Conservation (phyloP, 1,284 basidiomycete genomes). For the Leccinum subfulvum region DNA sequence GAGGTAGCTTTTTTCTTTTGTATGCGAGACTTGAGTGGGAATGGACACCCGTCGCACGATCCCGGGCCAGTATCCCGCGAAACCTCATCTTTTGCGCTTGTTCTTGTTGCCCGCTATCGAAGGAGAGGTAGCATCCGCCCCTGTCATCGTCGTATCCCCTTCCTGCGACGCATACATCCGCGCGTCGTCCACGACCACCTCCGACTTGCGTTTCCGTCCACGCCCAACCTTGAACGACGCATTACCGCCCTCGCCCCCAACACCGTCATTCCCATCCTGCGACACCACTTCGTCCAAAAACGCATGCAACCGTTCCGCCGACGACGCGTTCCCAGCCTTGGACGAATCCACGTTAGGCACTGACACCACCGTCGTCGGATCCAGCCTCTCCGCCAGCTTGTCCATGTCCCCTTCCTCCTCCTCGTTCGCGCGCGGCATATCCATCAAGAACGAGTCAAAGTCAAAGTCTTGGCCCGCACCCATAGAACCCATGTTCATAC, state of each 20-base stretch:
- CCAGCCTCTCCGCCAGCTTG: slow-evolving; percentile 34
- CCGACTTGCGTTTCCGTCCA: slow-evolving; percentile 49
- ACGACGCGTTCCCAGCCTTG: slow-evolving; percentile 29
- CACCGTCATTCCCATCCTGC: slow-evolving; percentile 23
- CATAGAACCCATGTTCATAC: neutral
- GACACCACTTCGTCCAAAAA: slow-evolving; percentile 44
- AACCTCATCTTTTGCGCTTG: slow-evolving; percentile 28
- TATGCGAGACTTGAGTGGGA: neutral
- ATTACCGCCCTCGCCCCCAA: neutral
- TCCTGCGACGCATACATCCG: slow-evolving; percentile 4
- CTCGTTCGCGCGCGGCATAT: slow-evolving; percentile 32
- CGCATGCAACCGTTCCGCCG: slow-evolving; percentile 42
- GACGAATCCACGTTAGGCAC: slow-evolving; percentile 24
- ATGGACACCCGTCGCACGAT: neutral
- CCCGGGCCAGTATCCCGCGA: neutral
- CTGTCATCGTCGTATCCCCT: neutral
- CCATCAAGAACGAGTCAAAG: slow-evolving; percentile 46
- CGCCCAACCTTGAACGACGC: slow-evolving; percentile 15
- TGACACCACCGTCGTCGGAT: slow-evolving; percentile 24
- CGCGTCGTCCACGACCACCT: slow-evolving; percentile 33
- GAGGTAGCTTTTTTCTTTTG: too few species aligned
- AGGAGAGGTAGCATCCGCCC: neutral
- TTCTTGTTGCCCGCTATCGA: slow-evolving; percentile 17
- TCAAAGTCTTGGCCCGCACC: slow-evolving; percentile 40
- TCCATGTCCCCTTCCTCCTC: slow-evolving; percentile 36